Base-by-base conservation (phyloP, 345 rosid species). In the Aurinia saxatilis region DNA sequence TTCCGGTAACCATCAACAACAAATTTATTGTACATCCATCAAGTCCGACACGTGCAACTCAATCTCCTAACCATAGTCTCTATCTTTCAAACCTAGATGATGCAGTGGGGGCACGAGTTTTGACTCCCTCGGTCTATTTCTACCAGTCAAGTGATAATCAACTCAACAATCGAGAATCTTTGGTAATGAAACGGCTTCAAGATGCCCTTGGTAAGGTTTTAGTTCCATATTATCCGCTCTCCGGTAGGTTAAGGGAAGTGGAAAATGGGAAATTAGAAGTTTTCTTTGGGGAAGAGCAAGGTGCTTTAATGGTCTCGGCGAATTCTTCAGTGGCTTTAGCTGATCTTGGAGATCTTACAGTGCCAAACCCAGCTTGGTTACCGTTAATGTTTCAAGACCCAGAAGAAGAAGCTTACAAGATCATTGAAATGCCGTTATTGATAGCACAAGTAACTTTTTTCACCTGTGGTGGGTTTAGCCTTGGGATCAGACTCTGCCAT, bases 21-120 rank as follows among this genome's bases (percentile, higher is more conserved):
- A 56, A 57, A 30, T 23, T 77, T 50, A 53, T 68, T 0, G 86
- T 91, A 17, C 18, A 60, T 51, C 98, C 93, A 0, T 78, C 93
- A 2, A 78, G 66, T 5, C 84, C 92, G 11, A 75, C 77, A 40
- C 82, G 92, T 9, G 79, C 74, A 10, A 47, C 54, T 17, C 67
- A 67, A 47, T 47, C 57, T 62, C 64, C 57, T 21, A 65, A 81
- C 13, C 82, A 77, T 57, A 72, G 41, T 38, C 93, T 88, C 44
- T 91, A 88, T 76, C 91, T 88, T 67, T 91, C 96, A 14, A 91
- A 91, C 72, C 90, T 91, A 14, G 95, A 91, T 42, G 91, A 91
- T 60, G 73, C 77, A 5, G 66, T 88, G 12, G 96, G 95, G 50
- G 85, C 88, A 0, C 81, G 98, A 8, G 95, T 86, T 10, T 85